Conservation (phyloP, 371 early-diverging fungal genomes). For the Zopfochytrium polystomum region DNA sequence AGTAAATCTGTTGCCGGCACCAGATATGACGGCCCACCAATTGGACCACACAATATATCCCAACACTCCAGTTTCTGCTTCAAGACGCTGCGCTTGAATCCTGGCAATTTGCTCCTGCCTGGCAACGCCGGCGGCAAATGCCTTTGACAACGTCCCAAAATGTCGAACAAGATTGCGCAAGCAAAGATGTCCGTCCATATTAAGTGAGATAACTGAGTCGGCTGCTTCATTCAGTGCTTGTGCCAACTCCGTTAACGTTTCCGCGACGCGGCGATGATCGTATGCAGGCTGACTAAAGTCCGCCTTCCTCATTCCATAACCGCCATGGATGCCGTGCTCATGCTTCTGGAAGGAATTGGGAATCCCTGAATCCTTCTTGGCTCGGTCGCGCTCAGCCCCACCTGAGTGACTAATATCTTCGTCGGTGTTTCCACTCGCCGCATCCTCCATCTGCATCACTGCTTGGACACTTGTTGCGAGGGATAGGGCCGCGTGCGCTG, state of each 20-base stretch:
- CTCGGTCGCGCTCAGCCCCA: background rate
- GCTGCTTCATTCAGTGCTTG: background rate
- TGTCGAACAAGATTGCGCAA: background rate
- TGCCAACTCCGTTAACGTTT: background rate
- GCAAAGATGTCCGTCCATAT: background rate
- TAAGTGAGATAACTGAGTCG: background rate
- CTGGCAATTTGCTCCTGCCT: too few species aligned
- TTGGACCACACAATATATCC: too few species aligned
- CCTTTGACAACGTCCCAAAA: background rate
- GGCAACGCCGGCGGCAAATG: too few species aligned
- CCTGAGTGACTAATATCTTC: too few species aligned
- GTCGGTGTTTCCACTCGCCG: background rate
- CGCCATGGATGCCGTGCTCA: too few species aligned
- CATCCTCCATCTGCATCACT: background rate
- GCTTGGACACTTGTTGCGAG: slow-evolving; percentile 4
- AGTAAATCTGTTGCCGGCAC: too few species aligned
- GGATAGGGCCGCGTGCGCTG: slow-evolving; percentile 3
- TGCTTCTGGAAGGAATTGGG: background rate
- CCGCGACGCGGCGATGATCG: background rate
- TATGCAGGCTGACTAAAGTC: too few species aligned
- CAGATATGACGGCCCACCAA: too few species aligned
- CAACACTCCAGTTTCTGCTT: too few species aligned
- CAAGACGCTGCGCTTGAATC: too few species aligned
- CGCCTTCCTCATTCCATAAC: too few species aligned
- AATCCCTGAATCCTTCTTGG: background rate